Conservation (phyloP, 2,329 filamentous ascomycete species). For the Aspergillus spinulosporus region DNA sequence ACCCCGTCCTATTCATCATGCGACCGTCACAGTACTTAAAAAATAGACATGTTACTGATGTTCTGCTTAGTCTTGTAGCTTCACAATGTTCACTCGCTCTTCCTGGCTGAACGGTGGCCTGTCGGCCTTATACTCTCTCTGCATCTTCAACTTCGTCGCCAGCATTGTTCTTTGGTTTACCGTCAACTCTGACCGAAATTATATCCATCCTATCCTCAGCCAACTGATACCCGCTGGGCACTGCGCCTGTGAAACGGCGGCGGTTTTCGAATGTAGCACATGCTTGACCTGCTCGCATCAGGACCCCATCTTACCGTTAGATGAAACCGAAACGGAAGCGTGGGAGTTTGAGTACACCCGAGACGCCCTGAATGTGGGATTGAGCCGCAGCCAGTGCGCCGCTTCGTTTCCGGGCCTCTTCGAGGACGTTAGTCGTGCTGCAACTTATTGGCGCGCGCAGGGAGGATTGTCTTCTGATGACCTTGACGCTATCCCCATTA, state of each 20-base stretch:
- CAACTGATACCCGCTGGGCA: constrained; percentile 43
- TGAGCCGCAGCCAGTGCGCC: constrained; percentile 32
- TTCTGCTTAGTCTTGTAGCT: not conserved
- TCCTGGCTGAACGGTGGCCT: constrained; percentile 27
- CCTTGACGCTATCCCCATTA: constrained; percentile 31
- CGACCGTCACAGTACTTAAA: not conserved
- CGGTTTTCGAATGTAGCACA: constrained; percentile 40
- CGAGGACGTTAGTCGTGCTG: constrained; percentile 36
- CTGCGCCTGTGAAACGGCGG: constrained; percentile 41
- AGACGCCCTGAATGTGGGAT: constrained; percentile 34
- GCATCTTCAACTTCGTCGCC: constrained; percentile 21
- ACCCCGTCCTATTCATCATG: not conserved
- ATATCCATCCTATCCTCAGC: constrained; percentile 39
- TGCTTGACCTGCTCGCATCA: constrained; percentile 32
- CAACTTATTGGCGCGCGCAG: constrained; percentile 30
- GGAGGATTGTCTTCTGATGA: constrained; percentile 29
- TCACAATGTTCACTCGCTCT: constrained; percentile 18
- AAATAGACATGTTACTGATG: not conserved
- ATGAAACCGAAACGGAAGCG: not conserved
- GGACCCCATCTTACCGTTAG: constrained; percentile 3
- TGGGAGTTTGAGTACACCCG: constrained; percentile 38
- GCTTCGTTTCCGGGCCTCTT: constrained; percentile 40
- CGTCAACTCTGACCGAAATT: constrained; percentile 40
- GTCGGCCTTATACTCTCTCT: constrained; percentile 23
- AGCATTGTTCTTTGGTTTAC: constrained; percentile 34